A percentile compares a stretch with the other conserved stretches of the same genome.
Conservation (phyloP, 257 asterid genomes). For the Solanum megistacrolobum region DNA sequence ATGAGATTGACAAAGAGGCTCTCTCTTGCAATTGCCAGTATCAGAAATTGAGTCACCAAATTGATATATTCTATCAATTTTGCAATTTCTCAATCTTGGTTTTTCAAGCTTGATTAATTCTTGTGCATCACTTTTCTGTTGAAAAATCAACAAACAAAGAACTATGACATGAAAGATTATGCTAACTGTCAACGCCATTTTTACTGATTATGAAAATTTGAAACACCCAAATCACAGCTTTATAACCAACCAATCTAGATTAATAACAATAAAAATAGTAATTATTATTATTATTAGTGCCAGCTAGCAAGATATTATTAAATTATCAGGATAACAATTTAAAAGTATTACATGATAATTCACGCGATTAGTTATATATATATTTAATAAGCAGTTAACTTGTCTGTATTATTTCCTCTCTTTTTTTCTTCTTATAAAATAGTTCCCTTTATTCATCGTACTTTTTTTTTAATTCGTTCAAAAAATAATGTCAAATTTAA, state of each 20-base stretch:
- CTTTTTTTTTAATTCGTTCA: neutral
- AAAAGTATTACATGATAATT: neutral
- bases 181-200: neutral
- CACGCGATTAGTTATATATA: neutral
- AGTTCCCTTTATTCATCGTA: neutral
- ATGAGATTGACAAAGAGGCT: neutral
- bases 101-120: neutral
- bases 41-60: slow-evolving; percentile 16
- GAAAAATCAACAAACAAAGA: neutral
- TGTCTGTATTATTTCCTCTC: neutral
- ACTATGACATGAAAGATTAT: neutral
- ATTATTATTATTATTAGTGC: neutral
- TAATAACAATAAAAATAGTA: neutral
- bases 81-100: neutral
- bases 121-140: neutral
- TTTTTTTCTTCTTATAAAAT: neutral
- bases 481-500: too few relatives aligned
- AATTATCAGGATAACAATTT: neutral
- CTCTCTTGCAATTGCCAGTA: slow-evolving; percentile 12
- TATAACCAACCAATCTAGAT: neutral
- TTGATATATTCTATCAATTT: slow-evolving; percentile 3
- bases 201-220: neutral
- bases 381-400: neutral
- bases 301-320: neutral
- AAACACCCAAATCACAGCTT: neutral